These are phyloP conservation scores for Microbotryum silenes-acaulis DNA, from an alignment of 1,284 basidiomycete genomes.

Conservation along the genomic window DNA sequence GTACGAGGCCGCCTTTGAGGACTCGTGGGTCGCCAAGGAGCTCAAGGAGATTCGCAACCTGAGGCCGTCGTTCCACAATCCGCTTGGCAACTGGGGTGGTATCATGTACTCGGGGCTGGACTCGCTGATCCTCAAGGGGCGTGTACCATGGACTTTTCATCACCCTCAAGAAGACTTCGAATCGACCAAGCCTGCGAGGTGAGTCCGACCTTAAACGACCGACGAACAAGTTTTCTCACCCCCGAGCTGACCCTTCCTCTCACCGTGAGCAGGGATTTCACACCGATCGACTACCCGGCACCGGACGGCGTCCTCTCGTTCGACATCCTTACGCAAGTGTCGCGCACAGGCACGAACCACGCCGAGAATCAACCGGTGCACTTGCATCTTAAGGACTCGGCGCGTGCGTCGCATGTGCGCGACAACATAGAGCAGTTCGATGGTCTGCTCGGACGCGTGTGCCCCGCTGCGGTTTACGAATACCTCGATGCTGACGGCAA, in stretches of 20 bases:
- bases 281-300: slow-evolving; percentile 81
- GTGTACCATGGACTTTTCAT: slow-evolving; percentile 86
- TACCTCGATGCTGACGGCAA: slow-evolving; percentile 63
- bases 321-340: slow-evolving; percentile 83
- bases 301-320: slow-evolving; percentile 89
- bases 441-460: slow-evolving; percentile 77
- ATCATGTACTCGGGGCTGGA: slow-evolving; percentile 86
- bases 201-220: slow-evolving; percentile 13
- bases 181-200: slow-evolving; percentile 60
- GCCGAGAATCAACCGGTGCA: slow-evolving; percentile 92
- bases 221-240: too few relatives aligned
- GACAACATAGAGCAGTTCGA: slow-evolving; percentile 74
- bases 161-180: slow-evolving; percentile 61
- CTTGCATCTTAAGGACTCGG: slow-evolving; percentile 51
- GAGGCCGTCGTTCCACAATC: slow-evolving; percentile 81
- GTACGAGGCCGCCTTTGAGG: slow-evolving; percentile 66
- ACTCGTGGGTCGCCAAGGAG: slow-evolving; percentile 83
- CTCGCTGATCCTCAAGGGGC: slow-evolving; percentile 73
- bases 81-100: slow-evolving; percentile 79
- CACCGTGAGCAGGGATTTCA: slow-evolving; percentile 48
- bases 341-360: slow-evolving; percentile 92
- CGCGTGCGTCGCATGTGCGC: slow-evolving; percentile 55
- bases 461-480: slow-evolving; percentile 96
- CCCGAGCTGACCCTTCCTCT: neutral
- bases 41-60: slow-evolving; percentile 87